Evolutionary conservation across 2,329 filamentous ascomycete species (phyloP).

Genomic region (Pseudogymnoascus destructans): DNA sequence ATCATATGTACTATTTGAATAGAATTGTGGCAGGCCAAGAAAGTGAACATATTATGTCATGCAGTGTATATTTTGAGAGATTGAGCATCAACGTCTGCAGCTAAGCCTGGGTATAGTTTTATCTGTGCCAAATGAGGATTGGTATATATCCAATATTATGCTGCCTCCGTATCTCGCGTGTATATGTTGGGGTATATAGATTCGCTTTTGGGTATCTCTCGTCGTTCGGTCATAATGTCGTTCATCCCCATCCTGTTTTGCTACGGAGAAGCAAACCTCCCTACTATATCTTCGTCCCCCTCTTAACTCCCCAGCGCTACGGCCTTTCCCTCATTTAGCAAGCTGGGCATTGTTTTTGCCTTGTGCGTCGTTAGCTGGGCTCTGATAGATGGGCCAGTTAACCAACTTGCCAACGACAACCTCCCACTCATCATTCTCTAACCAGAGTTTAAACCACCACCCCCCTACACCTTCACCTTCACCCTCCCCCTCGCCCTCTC

Average conservation of each 20-base stretch:
- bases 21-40: background rate
- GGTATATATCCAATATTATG: background rate
- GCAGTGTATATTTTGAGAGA: background rate
- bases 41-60: background rate
- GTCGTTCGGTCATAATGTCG: background rate
- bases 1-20: slow-evolving; percentile 10
- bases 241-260: background rate
- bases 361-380: background rate
- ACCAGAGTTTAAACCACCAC: background rate
- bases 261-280: background rate
- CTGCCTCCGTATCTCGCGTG: background rate
- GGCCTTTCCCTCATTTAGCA: background rate
- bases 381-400: background rate
- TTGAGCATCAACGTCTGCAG: background rate
- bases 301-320: background rate
- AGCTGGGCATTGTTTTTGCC: background rate
- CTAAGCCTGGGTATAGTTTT: background rate
- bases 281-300: background rate
- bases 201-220: background rate
- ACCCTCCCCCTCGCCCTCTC: background rate
- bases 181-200: background rate
- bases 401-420: background rate
- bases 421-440: background rate
- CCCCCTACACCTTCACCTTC: background rate
- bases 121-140: background rate